These are phyloP conservation scores for Pseudoturritis turrita DNA, from an alignment of 345 rosid species.

Conservation along the genomic window DNA sequence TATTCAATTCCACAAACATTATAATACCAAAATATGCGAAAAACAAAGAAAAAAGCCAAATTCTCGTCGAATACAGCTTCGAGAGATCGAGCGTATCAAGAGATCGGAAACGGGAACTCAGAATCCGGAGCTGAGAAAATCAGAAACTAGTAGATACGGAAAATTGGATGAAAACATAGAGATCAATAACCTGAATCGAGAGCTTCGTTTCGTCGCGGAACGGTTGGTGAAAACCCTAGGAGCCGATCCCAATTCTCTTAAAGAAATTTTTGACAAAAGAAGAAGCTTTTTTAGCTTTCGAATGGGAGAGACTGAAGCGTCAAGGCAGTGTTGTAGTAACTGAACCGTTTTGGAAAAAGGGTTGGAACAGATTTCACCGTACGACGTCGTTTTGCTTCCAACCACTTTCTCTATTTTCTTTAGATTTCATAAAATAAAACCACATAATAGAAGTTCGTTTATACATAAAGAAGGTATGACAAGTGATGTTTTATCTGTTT, in stretches of 20 bases:
- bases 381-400: conserved; percentile 10
- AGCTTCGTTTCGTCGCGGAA: neutral
- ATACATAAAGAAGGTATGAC: no score
- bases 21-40: neutral
- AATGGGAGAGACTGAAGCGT: conserved; percentile 5
- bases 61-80: neutral
- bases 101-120: conserved; percentile 1
- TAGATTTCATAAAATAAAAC: neutral
- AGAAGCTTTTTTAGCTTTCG: neutral
- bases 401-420: neutral
- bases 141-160: neutral
- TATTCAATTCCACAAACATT: neutral
- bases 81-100: neutral
- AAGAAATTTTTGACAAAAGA: neutral
- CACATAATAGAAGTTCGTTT: no score
- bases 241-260: conserved; percentile 1
- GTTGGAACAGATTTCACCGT: neutral
- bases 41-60: no score
- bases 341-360: conserved; percentile 3
- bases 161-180: neutral
- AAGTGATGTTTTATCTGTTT: no score
- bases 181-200: conserved; percentile 1
- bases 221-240: conserved; percentile 17
- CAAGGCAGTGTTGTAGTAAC: neutral
- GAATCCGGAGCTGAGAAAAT: neutral